Conservation (phyloP, 2,329 filamentous ascomycete species). For the Microsporum audouinii region DNA sequence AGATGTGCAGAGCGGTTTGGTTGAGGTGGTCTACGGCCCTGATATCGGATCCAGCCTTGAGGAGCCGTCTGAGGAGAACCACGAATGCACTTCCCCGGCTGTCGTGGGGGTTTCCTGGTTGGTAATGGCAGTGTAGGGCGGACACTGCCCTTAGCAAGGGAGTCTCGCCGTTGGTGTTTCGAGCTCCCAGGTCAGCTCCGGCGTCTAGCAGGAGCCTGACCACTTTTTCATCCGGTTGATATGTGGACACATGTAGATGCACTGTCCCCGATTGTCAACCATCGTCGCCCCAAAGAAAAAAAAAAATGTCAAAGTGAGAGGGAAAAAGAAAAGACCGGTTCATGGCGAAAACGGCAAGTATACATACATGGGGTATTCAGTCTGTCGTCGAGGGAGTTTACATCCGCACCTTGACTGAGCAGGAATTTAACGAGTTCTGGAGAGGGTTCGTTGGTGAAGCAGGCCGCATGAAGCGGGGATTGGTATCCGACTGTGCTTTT, state of each 20-base stretch:
- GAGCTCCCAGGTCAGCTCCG: not conserved
- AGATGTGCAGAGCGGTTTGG: not conserved
- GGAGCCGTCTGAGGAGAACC: not conserved
- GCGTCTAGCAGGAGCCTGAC: constrained; percentile 1
- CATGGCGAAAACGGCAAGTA: not conserved
- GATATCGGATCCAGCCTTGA: not conserved
- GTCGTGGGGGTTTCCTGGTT: not conserved
- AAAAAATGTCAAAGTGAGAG: not conserved
- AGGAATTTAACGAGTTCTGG: not conserved
- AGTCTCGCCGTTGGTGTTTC: constrained; percentile 2
- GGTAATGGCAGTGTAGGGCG: not conserved
- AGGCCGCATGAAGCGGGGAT: not conserved
- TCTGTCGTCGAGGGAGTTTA: not conserved
- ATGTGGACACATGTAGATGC: not conserved
- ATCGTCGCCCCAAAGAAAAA: not conserved
- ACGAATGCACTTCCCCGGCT: not conserved
- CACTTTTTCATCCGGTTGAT: not conserved
- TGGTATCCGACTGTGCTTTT: not conserved
- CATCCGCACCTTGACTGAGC: not conserved
- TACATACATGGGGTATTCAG: not conserved
- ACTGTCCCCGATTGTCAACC: not conserved
- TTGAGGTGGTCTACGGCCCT: not conserved
- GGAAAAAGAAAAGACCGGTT: no score
- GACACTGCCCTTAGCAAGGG: not conserved
- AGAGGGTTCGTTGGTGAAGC: not conserved